These are phyloP conservation scores for Microthlaspi erraticum DNA, from an alignment of 345 rosid species.

Conservation along the genomic window DNA sequence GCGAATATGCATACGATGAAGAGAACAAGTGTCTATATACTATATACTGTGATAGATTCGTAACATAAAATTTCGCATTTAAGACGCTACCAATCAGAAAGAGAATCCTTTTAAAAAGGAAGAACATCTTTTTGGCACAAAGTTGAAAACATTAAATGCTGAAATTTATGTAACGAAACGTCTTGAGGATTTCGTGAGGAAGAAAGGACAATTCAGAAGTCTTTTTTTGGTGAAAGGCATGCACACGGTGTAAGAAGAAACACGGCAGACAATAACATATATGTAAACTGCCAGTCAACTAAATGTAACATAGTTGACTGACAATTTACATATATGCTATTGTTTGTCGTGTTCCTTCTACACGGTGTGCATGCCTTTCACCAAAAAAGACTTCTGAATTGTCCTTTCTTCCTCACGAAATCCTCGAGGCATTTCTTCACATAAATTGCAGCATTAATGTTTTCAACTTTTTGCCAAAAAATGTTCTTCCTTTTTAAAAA, in stretches of 20 bases:
- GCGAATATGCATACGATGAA: slow-evolving; percentile 10
- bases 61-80: slow-evolving; percentile 25
- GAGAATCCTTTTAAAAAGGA: slow-evolving; percentile 19
- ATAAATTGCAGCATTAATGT: slow-evolving; percentile 11
- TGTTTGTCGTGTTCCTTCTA: not conserved
- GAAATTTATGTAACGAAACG: not conserved
- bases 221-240: slow-evolving; percentile 5
- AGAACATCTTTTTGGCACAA: not conserved
- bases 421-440: slow-evolving; percentile 6
- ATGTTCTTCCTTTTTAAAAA: not conserved
- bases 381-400: not conserved
- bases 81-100: slow-evolving; percentile 16
- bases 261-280: not conserved
- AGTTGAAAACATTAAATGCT: slow-evolving; percentile 12
- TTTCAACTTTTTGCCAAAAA: not conserved
- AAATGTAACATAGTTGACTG: not conserved
- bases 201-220: not conserved
- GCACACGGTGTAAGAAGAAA: not conserved
- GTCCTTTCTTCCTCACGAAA: slow-evolving; percentile 15
- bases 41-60: slow-evolving; percentile 8
- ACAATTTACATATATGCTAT: not conserved
- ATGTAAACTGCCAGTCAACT: not conserved
- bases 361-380: slow-evolving; percentile 1
- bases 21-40: not conserved
- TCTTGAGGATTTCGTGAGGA: slow-evolving; percentile 26